These are phyloP conservation scores for Lichina pygmaea DNA, from an alignment of 495 filamentous ascomycete genomes.

Conservation along the genomic window DNA sequence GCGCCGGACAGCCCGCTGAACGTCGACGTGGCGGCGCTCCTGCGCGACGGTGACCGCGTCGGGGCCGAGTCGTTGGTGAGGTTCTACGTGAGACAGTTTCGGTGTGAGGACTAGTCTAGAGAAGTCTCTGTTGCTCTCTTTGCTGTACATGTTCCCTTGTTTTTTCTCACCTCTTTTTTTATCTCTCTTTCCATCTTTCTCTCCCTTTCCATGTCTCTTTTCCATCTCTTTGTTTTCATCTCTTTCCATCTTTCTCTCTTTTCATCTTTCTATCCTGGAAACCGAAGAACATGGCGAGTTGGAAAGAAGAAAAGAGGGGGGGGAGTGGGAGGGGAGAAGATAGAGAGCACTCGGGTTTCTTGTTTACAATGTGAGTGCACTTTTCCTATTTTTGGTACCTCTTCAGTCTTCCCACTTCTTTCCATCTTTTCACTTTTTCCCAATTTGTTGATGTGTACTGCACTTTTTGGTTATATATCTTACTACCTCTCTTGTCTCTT, in stretches of 20 bases:
- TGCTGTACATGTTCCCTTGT: neutral
- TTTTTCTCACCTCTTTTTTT: neutral
- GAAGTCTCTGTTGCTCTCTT: neutral
- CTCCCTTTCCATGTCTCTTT: neutral
- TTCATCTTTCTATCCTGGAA: neutral
- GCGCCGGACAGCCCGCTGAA: slow-evolving; percentile 67
- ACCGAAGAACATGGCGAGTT: neutral
- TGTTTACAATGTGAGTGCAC: too few relatives aligned
- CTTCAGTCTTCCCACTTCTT: too few relatives aligned
- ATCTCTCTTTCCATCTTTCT: neutral
- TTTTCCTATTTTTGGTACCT: too few relatives aligned
- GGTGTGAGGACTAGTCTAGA: slow-evolving; percentile 2
- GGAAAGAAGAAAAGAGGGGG: too few relatives aligned
- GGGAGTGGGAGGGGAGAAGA: too few relatives aligned
- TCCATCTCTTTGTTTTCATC: neutral
- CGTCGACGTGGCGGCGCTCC: slow-evolving; percentile 57
- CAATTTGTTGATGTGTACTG: too few relatives aligned
- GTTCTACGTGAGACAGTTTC: slow-evolving; percentile 37
- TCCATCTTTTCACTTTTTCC: too few relatives aligned
- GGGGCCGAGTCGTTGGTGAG: slow-evolving; percentile 62
- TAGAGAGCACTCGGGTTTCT: too few relatives aligned
- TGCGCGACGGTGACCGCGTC: slow-evolving; percentile 46
- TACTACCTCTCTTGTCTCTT: too few relatives aligned
- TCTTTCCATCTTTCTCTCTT: neutral
- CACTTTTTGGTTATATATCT: too few relatives aligned